Conservation (phyloP, 2,329 filamentous ascomycete genomes). For the Scytalidium lignicola region DNA sequence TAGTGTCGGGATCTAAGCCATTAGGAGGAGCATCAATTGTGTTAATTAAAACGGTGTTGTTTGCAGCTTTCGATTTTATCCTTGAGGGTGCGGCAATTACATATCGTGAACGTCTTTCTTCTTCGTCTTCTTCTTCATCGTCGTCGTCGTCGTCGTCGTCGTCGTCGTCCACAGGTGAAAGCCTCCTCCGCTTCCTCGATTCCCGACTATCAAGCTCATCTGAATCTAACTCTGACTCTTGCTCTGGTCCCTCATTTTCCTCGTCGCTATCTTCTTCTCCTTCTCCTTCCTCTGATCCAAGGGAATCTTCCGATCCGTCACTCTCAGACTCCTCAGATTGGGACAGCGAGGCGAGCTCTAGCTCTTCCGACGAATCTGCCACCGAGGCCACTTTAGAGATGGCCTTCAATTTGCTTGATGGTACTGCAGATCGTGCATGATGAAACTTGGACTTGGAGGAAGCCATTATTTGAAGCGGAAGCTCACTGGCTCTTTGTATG, state of each 20-base stretch:
- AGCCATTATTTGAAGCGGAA: background rate
- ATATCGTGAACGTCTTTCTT: conserved; percentile 7
- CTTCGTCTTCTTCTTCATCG: background rate
- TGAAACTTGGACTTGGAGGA: background rate
- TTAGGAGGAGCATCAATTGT: conserved; percentile 4
- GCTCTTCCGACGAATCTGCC: background rate
- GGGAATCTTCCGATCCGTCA: background rate
- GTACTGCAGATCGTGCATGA: background rate
- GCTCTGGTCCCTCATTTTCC: conserved; percentile 5
- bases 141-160: conserved; percentile 10
- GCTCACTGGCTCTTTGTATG: background rate
- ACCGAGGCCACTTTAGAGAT: background rate
- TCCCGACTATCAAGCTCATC: conserved; percentile 26
- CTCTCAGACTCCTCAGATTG: background rate
- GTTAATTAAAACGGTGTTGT: background rate
- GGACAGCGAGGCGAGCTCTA: background rate
- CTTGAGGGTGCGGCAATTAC: conserved; percentile 23
- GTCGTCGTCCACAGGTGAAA: conserved; percentile 13
- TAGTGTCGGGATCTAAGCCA: conserved; percentile 37
- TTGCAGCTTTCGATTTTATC: conserved; percentile 16
- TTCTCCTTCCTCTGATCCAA: background rate
- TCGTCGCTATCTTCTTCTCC: background rate
- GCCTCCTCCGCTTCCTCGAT: conserved; percentile 26
- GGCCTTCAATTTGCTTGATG: background rate
- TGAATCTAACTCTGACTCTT: conserved; percentile 19